Evolutionary conservation across 2,329 filamentous ascomycete genomes (phyloP), one percentile per base, ranked within the genome.

Genomic region (Setomelanomma holmii): DNA sequence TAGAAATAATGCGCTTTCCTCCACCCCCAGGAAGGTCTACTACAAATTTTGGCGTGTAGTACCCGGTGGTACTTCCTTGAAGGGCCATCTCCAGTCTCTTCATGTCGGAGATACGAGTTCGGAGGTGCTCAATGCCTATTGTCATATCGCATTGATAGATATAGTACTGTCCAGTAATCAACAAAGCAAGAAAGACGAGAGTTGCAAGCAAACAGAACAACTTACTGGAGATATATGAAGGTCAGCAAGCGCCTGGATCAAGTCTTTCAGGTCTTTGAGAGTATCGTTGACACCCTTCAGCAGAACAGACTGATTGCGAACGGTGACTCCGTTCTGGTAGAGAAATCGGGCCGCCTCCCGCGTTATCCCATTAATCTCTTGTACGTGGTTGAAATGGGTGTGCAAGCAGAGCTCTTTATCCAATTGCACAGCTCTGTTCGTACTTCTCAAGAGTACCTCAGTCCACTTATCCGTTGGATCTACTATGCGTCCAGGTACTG

Each of bases 131-230:
- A 2, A 83, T 76, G 45, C 79, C 81, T 23, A 75, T 68, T 11
- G 86, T 82, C 79, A 87, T 82, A 67, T 87, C 85, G 44, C 81
- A 81, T 63, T 86, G 84, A 68, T 86, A 87, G 43, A 87, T 81
- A 61, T 87, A 87, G 68, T 87, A 87, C 81, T 84, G 30, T n/a
- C n/a, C n/a, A n/a, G n/a, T n/a, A n/a, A n/a, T n/a, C n/a, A n/a
- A n/a, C n/a, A n/a, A n/a, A n/a, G n/a, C n/a, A n/a, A n/a, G n/a
- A n/a, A n/a, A n/a, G n/a, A n/a, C n/a, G n/a, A n/a, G n/a, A n/a
- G n/a, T n/a, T 12, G 22, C 16, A 30, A 39, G 3, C n/a, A 22
- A 38, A 14, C 58, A 21, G 12, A 34, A n/a, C n/a, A 12, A 60
- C 79, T 58, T 64, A 84, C 82, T 4, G 84, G 84, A 45, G 79